Percentiles rank a stretch among this genome's conserved stretches.
Conservation (phyloP, 2,329 filamentous ascomycete species). For the Falciphora oryzae region DNA sequence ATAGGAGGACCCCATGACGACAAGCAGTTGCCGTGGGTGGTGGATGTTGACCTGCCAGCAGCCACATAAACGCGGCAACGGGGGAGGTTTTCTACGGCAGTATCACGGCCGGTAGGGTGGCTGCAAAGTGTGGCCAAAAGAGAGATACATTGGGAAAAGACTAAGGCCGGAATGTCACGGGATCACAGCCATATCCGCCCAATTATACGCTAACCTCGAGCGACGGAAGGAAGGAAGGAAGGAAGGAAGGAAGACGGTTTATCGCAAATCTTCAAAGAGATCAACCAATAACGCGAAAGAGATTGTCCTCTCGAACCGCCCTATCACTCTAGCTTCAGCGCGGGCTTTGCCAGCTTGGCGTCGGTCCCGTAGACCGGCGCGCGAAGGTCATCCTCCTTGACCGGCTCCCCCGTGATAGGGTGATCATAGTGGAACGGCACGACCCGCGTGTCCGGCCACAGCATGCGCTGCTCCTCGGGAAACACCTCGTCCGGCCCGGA, state of each 20-base stretch:
- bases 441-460: conserved; percentile 51
- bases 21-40: conserved; percentile 2
- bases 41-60: conserved; percentile 1
- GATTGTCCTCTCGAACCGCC: too few species aligned
- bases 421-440: conserved; percentile 48
- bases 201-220: too few species aligned
- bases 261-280: too few species aligned
- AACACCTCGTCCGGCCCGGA: conserved; percentile 46
- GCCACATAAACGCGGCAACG: background rate
- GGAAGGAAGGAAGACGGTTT: too few species aligned
- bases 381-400: conserved; percentile 40
- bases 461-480: conserved; percentile 39
- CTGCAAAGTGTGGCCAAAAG: too few species aligned
- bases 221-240: too few species aligned
- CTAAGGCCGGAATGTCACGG: too few species aligned
- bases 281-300: too few species aligned
- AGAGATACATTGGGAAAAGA: too few species aligned
- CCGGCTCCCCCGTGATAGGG: conserved; percentile 40
- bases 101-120: too few species aligned
- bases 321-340: conserved; percentile 30
- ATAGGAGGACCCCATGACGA: conserved; percentile 28
- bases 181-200: too few species aligned
- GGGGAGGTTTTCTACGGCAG: too few species aligned
- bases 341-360: conserved; percentile 31
- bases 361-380: conserved; percentile 40